These are phyloP conservation scores for Rosellinia necatrix DNA, from an alignment of 2,329 filamentous ascomycete genomes.

Conservation along the genomic window DNA sequence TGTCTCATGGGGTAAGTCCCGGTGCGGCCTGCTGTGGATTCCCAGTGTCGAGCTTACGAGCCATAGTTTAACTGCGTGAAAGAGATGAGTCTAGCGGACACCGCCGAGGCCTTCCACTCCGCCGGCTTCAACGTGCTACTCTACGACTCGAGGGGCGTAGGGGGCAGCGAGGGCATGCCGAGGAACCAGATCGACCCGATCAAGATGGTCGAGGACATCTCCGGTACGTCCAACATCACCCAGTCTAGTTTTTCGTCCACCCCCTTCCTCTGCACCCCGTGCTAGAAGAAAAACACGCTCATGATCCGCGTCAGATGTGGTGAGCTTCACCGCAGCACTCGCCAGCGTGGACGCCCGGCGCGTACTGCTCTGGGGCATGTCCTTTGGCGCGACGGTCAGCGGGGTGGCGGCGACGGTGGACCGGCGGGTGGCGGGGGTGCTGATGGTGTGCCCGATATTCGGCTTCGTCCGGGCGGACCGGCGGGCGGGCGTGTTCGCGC, in stretches of 20 bases:
- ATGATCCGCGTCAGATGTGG: not conserved
- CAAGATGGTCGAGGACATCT: slow-evolving; percentile 4
- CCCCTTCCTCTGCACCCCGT: too few species aligned
- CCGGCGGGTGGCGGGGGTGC: slow-evolving; percentile 4
- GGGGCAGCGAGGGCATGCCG: slow-evolving; percentile 31
- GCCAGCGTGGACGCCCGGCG: slow-evolving; percentile 26
- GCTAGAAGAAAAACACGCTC: not conserved
- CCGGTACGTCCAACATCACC: not conserved
- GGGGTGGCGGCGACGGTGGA: slow-evolving; percentile 30
- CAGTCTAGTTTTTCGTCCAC: too few species aligned
- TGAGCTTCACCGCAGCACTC: slow-evolving; percentile 12
- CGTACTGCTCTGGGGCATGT: slow-evolving; percentile 33
- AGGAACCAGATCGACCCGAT: slow-evolving; percentile 32
- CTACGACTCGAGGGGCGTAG: slow-evolving; percentile 35
- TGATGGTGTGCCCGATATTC: slow-evolving; percentile 37
- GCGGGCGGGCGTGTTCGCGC: slow-evolving; percentile 19
- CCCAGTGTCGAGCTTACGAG: not conserved
- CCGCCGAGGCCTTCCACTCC: slow-evolving; percentile 29
- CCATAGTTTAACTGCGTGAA: slow-evolving; percentile 38
- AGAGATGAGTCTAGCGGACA: slow-evolving; percentile 33
- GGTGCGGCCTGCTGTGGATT: not conserved
- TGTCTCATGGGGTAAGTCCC: slow-evolving; percentile 33
- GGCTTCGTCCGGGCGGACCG: slow-evolving; percentile 22
- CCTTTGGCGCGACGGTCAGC: slow-evolving; percentile 29
- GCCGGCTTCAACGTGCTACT: slow-evolving; percentile 31